phyloP scores from a whole-genome alignment of 495 filamentous ascomycete species.

The Patellaria atrata region DNA sequence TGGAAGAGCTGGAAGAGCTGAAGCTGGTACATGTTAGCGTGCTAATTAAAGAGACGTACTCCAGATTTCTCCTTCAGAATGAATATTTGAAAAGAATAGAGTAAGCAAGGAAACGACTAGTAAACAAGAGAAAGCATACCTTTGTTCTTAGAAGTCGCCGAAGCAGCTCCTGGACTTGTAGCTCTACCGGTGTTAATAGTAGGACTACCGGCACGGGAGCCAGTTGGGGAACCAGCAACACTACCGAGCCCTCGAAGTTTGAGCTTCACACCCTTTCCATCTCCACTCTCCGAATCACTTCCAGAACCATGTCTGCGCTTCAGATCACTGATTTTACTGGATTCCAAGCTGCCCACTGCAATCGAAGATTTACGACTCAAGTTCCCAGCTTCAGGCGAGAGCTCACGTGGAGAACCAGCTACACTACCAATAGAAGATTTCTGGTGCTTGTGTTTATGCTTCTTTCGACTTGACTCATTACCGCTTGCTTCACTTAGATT shows the following conservation, averaged over 20 bases:
- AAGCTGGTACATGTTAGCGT: not conserved
- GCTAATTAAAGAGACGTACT: no score
- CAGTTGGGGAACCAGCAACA: slow-evolving; percentile 30
- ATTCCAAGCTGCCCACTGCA: slow-evolving; percentile 25
- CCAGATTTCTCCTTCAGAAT: no score
- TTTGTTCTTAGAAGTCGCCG: slow-evolving; percentile 30
- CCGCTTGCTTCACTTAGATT: slow-evolving; percentile 80
- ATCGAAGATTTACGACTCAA: slow-evolving; percentile 30
- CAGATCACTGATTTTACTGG: slow-evolving; percentile 28
- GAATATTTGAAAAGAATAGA: not conserved
- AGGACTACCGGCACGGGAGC: slow-evolving; percentile 25
- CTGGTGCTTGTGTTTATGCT: slow-evolving; percentile 62
- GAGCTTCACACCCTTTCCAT: slow-evolving; percentile 50
- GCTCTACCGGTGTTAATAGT: slow-evolving; percentile 34
- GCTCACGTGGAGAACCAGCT: no score
- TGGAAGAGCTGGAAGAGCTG: slow-evolving; percentile 21
- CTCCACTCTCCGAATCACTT: slow-evolving; percentile 69
- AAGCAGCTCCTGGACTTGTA: slow-evolving; percentile 21
- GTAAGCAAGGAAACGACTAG: slow-evolving; percentile 20
- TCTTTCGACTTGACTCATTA: slow-evolving; percentile 78
- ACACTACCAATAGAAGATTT: no score
- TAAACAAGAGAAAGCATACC: slow-evolving; percentile 7
- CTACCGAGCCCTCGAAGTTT: slow-evolving; percentile 35
- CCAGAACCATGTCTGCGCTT: slow-evolving; percentile 47
- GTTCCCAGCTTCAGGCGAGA: slow-evolving; percentile 32